Conservation (phyloP, 345 rosid genomes). For the Eucalyptus regnans region DNA sequence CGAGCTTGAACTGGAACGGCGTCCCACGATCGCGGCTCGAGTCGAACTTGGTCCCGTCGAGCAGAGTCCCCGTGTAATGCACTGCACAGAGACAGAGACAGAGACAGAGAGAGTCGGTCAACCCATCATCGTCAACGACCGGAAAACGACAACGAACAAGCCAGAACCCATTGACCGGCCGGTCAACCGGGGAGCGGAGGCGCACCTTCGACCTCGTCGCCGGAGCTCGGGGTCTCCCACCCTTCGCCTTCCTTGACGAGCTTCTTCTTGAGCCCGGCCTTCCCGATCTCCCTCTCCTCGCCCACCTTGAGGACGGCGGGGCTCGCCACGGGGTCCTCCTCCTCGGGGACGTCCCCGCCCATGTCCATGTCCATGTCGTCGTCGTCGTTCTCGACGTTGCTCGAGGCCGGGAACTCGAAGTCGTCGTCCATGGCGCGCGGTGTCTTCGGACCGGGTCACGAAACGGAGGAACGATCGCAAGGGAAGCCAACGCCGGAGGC, state of each 20-base stretch:
- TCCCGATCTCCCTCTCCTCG: conserved; percentile 39
- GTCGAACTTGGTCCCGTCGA: conserved; percentile 90
- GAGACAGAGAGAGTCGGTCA: neutral
- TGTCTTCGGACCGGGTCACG: neutral
- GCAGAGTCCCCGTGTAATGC: conserved; percentile 75
- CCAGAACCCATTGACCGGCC: neutral
- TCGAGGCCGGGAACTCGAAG: conserved; percentile 18
- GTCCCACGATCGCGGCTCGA: conserved; percentile 80
- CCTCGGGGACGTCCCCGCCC: conserved; percentile 9
- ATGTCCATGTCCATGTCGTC: conserved; percentile 5
- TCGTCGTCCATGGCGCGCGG: conserved; percentile 16
- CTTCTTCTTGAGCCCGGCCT: conserved; percentile 37
- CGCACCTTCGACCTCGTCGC: conserved; percentile 40
- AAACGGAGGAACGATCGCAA: rapidly evolving
- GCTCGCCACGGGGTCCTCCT: neutral
- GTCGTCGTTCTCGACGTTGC: neutral
- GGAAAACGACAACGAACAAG: neutral
- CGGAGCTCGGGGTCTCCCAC: conserved; percentile 27
- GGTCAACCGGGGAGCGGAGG: neutral
- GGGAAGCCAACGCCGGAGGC: neutral
- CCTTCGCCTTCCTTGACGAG: conserved; percentile 31
- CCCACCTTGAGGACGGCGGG: conserved; percentile 7
- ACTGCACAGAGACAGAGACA: neutral
- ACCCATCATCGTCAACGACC: neutral
- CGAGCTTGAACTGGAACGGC: conserved; percentile 89